phyloP scores from a whole-genome alignment of 768 basidiomycete species.

The Suillus cothurnatus region DNA sequence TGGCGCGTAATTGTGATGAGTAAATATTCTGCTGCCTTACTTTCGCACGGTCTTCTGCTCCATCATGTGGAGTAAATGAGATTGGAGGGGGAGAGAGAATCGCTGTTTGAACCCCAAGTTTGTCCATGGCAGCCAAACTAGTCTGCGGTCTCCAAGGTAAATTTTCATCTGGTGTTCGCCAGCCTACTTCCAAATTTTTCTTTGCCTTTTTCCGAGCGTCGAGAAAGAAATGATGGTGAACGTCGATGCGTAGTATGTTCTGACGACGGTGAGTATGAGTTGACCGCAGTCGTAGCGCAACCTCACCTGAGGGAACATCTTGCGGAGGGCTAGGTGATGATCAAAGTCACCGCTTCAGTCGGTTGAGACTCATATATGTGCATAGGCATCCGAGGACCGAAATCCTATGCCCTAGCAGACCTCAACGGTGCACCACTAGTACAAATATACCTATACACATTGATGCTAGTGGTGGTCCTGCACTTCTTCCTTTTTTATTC shows the following conservation, averaged over 20 bases:
- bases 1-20: conserved; percentile 48
- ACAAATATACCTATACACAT: no score
- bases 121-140: conserved; percentile 67
- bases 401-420: no score
- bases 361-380: no score
- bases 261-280: conserved; percentile 3
- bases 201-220: conserved; percentile 49
- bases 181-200: conserved; percentile 52
- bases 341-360: not conserved
- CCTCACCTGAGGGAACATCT: conserved; percentile 1
- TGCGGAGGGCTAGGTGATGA: not conserved
- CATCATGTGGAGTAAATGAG: conserved; percentile 39
- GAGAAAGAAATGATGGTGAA: conserved; percentile 81
- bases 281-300: not conserved
- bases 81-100: conserved; percentile 70
- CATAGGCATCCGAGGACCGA: no score
- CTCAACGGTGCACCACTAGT: no score
- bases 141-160: conserved; percentile 64
- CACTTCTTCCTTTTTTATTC: no score
- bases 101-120: conserved; percentile 54
- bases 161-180: conserved; percentile 62
- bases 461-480: no score
- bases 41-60: conserved; percentile 41
- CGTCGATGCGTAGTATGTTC: conserved; percentile 45
- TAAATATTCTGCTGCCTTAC: conserved; percentile 51